phyloP scores from a whole-genome alignment of 2,329 filamentous ascomycete genomes.

The Monosporascus ibericus region DNA sequence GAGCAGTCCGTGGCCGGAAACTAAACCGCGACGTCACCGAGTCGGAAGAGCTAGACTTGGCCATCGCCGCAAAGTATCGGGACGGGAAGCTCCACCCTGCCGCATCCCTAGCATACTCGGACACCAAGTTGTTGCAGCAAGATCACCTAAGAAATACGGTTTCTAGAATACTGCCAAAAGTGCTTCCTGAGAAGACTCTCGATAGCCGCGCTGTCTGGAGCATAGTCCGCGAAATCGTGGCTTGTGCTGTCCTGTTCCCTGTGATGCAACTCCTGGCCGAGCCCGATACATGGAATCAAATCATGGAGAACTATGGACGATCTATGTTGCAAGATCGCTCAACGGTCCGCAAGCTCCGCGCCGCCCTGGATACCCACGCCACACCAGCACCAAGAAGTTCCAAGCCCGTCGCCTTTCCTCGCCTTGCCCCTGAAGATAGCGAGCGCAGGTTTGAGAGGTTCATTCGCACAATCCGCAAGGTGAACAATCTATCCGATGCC shows the following conservation, averaged over 20 bases:
- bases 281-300: conserved; percentile 94
- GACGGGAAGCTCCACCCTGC: conserved; percentile 86
- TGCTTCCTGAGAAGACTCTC: conserved; percentile 68
- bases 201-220: conserved; percentile 75
- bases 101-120: conserved; percentile 74
- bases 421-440: conserved; percentile 73
- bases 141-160: conserved; percentile 78
- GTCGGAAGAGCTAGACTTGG: conserved; percentile 90
- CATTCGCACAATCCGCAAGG: conserved; percentile 79
- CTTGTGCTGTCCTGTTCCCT: conserved; percentile 83
- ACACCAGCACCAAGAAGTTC: conserved; percentile 66
- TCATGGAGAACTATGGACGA: conserved; percentile 84
- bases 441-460: conserved; percentile 94
- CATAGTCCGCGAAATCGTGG: conserved; percentile 82
- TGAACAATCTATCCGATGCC: conserved; percentile 88
- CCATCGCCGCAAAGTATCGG: conserved; percentile 89
- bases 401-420: conserved; percentile 66
- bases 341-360: conserved; percentile 84
- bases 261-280: conserved; percentile 76
- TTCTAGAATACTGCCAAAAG: conserved; percentile 62
- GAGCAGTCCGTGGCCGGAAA: conserved; percentile 77
- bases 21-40: conserved; percentile 88
- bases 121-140: conserved; percentile 80
- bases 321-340: conserved; percentile 91
- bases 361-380: conserved; percentile 89